Evolutionary conservation across 441 rosid genomes (phyloP), one percentile per base, ranked within the genome.

Genomic region (Dalechampia spathulata): DNA sequence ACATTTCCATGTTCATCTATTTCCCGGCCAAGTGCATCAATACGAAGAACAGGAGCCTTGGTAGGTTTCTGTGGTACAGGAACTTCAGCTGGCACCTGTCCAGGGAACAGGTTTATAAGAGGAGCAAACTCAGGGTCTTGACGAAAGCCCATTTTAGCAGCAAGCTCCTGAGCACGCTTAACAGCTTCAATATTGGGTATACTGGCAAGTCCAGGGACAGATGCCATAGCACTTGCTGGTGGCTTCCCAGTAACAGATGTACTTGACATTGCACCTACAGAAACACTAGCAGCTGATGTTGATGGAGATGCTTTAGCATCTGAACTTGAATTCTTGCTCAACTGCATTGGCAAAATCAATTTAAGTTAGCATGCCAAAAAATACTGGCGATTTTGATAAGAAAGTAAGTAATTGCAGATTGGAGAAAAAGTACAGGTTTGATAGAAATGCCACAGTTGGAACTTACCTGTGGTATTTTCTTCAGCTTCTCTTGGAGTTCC

Each of bases 1-100:
- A 92, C 72, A 66, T 92, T 84, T 55, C 97, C 98, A 61, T 92
- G 85, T 68, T 92, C 98, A 67, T 89, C 97, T 61, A 92, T 85
- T 77, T 92, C 98, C 75, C 94, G 80, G 64, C 98, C 97, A 66
- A 77, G 85, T 2, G 96, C 83, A 74, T 92, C 97, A 45, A 92
- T 78, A 13, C 94, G 94, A 51, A 92, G 86, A 63, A 88, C 96
- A 69, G 91, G 98, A 34, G 85, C 75, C 87, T 78, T 89, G 3
- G 84, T 73, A 41, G 98, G 96, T 75, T 79, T 89, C 77, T 85
- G 91, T 17, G 81, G 78, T 53, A 68, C 77, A 32, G 75, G 60
- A 55, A 52, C 65, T 14, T 88, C 95, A 4, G 72, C 49, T 36
- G 81, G 75, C 58, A 46, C 38, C 63, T 77, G 84, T 36, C 89